Evolutionary conservation across 2,329 filamentous ascomycete genomes (phyloP).

Genomic region (Aspergillus transmontanensis): DNA sequence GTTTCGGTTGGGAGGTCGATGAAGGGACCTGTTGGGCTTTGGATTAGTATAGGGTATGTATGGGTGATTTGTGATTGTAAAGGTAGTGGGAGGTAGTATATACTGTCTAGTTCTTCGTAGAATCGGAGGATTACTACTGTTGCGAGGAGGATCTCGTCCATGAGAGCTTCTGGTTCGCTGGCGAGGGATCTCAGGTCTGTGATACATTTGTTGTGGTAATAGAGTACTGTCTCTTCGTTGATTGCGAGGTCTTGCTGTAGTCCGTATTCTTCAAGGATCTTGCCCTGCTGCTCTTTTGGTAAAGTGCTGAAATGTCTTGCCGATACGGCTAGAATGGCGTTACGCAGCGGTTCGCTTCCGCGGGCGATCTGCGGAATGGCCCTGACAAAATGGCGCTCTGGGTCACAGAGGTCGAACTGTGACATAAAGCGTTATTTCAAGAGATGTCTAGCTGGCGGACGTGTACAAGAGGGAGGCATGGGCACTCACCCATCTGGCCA

Average conservation of each 20-base stretch:
- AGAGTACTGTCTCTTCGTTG: background rate
- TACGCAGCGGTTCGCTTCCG: background rate
- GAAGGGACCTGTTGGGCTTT: background rate
- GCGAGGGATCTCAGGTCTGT: background rate
- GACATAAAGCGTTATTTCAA: background rate
- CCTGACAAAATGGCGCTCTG: background rate
- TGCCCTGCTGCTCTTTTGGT: background rate
- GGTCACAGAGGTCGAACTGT: background rate
- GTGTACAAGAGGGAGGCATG: background rate
- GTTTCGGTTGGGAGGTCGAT: background rate
- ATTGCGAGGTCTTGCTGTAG: background rate
- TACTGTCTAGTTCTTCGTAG: conserved; percentile 45
- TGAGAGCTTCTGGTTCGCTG: conserved; percentile 6
- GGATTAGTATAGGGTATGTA: background rate
- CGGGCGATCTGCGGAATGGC: background rate
- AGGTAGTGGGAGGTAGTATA: no score
- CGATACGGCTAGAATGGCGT: background rate
- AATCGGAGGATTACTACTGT: conserved; percentile 45
- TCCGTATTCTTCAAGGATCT: background rate
- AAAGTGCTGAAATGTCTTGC: background rate
- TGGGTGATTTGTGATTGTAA: background rate
- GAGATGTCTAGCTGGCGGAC: background rate
- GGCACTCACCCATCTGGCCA: background rate
- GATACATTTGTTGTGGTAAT: background rate
- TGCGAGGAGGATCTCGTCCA: conserved; percentile 33